These are phyloP conservation scores for Aspergillus ruber DNA, from an alignment of 2,329 filamentous ascomycete species.

Conservation along the genomic window DNA sequence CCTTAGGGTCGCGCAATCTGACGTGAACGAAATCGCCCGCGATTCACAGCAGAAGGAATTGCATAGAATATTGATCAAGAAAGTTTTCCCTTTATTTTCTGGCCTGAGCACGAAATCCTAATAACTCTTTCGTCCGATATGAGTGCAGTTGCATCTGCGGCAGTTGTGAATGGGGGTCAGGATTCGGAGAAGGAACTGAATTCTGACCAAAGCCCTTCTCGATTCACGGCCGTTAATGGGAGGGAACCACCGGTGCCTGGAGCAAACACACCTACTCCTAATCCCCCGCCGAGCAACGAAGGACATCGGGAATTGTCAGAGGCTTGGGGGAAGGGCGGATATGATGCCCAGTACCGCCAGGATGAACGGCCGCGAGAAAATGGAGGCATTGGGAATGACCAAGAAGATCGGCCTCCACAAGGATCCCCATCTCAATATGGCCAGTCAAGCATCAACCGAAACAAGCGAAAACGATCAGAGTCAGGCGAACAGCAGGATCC, in stretches of 20 bases:
- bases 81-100: background rate
- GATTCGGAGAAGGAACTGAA: conserved; percentile 30
- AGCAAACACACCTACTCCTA: conserved; percentile 6
- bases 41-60: no score
- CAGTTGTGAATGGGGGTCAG: conserved; percentile 26
- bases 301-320: conserved; percentile 15
- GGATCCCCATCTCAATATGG: conserved; percentile 18
- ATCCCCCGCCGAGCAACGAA: conserved; percentile 12
- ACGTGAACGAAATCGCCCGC: background rate
- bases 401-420: conserved; percentile 17
- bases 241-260: conserved; percentile 22
- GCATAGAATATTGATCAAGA: background rate
- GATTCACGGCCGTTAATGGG: conserved; percentile 43
- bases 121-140: conserved; percentile 13
- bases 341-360: conserved; percentile 18
- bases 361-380: conserved; percentile 49
- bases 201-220: conserved; percentile 37
- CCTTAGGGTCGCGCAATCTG: no score
- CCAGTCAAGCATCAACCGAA: conserved; percentile 39
- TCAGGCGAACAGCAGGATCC: conserved; percentile 47
- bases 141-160: conserved; percentile 30
- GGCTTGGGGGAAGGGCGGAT: conserved; percentile 11
- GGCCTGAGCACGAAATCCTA: background rate
- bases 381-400: conserved; percentile 25
- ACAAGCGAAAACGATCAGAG: conserved; percentile 61